Evolutionary conservation across 371 early-diverging fungal genomes (phyloP).

Genomic region (Synchytrium microbalum): DNA sequence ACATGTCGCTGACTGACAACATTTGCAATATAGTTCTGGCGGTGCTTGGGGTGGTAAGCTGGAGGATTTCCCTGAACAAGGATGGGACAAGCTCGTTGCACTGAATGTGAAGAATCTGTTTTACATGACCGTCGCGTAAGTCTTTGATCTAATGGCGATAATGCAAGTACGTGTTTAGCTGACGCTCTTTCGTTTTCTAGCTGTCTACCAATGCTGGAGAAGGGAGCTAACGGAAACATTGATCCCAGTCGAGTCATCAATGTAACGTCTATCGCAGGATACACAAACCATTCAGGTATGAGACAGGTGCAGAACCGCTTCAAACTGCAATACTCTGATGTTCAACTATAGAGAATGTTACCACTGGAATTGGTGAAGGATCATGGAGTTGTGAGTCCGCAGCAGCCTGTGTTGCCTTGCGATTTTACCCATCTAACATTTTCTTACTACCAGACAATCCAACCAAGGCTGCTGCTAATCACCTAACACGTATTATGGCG

Average conservation of each 20-base stretch:
- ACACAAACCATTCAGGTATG: too few relatives aligned
- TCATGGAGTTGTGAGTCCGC: constrained; percentile 26
- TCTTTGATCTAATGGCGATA: constrained; percentile 6
- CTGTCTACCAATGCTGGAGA: too few relatives aligned
- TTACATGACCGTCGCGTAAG: constrained; percentile 69
- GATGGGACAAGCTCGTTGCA: constrained; percentile 54
- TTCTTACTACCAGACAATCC: constrained; percentile 32
- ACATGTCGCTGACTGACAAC: constrained; percentile 7
- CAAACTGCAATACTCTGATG: too few relatives aligned
- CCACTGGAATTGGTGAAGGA: constrained; percentile 20
- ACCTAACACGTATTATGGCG: constrained; percentile 31
- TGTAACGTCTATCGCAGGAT: too few relatives aligned
- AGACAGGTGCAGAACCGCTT: too few relatives aligned
- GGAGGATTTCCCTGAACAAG: constrained; percentile 30
- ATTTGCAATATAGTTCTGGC: constrained; percentile 23
- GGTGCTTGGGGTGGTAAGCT: constrained; percentile 31
- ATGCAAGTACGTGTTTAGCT: too few relatives aligned
- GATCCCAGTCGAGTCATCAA: too few relatives aligned
- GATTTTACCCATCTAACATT: neutral
- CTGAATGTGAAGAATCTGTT: constrained; percentile 83
- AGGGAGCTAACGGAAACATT: too few relatives aligned
- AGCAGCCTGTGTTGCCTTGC: neutral
- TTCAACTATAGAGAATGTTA: neutral
- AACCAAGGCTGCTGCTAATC: constrained; percentile 56
- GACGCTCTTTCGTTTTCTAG: too few relatives aligned